Conservation (phyloP, 768 basidiomycete genomes). For the Trametes gibbosa region DNA sequence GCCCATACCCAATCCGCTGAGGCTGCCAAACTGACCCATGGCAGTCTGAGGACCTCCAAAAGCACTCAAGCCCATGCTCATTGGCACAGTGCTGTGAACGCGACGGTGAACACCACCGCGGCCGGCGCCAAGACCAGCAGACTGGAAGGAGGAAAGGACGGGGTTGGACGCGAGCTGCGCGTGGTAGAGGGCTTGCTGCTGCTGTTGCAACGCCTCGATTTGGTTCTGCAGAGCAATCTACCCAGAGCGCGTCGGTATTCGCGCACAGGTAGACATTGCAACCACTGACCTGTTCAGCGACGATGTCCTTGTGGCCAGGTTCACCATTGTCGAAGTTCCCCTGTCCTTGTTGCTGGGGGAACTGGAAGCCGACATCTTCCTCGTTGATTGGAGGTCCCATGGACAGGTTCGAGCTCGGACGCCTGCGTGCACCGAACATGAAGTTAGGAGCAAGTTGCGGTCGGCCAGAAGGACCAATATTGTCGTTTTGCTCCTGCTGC, state of each 20-base stretch:
- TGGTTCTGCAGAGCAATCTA: slow-evolving; percentile 89
- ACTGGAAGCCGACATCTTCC: slow-evolving; percentile 80
- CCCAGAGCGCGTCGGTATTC: background rate
- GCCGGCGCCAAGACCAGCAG: slow-evolving; percentile 66
- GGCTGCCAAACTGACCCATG: slow-evolving; percentile 66
- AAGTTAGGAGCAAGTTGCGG: slow-evolving; percentile 91
- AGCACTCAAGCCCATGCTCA: slow-evolving; percentile 42
- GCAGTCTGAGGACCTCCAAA: slow-evolving; percentile 50
- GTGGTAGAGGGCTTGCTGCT: slow-evolving; percentile 87
- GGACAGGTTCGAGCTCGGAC: slow-evolving; percentile 44
- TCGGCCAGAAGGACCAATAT: slow-evolving; percentile 70
- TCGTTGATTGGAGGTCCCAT: slow-evolving; percentile 73
- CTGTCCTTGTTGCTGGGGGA: slow-evolving; percentile 58
- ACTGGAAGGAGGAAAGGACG: slow-evolving; percentile 72
- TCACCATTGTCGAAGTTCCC: slow-evolving; percentile 31
- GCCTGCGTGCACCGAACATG: slow-evolving; percentile 74
- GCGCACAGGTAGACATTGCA: background rate
- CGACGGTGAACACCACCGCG: slow-evolving; percentile 66
- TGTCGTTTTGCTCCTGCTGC: slow-evolving; percentile 58
- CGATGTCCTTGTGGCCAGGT: slow-evolving; percentile 66
- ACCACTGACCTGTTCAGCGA: slow-evolving; percentile 88
- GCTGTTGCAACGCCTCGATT: slow-evolving; percentile 86
- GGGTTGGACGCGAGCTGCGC: slow-evolving; percentile 88
- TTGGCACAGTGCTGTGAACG: slow-evolving; percentile 81
- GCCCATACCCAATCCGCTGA: slow-evolving; percentile 47